phyloP scores from a whole-genome alignment of 768 basidiomycete genomes.

The Tylopilus sp. region DNA sequence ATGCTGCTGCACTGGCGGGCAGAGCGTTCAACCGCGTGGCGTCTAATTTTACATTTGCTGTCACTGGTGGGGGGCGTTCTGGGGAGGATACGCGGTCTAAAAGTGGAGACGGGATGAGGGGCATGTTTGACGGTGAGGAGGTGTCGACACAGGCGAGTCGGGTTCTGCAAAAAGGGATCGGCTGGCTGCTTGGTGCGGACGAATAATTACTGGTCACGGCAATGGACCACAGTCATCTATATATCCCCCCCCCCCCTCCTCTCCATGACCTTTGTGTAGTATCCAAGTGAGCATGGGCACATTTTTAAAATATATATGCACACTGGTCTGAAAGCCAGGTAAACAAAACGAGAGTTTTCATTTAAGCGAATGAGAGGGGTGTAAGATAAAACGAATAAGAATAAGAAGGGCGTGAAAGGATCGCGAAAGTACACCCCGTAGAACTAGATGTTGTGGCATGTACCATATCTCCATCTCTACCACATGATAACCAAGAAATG shows the following conservation, averaged over 20 bases:
- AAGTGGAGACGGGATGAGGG: conserved; percentile 39
- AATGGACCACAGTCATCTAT: conserved; percentile 10
- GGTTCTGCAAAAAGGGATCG: conserved; percentile 85
- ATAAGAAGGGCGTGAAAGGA: conserved; percentile 8
- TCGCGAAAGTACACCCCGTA: conserved; percentile 8
- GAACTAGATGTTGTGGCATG: conserved; percentile 13
- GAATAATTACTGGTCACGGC: conserved; percentile 30
- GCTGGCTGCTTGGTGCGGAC: conserved; percentile 93
- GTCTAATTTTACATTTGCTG: conserved; percentile 70
- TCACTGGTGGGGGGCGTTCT: conserved; percentile 38
- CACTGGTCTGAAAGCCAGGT: conserved; percentile 20
- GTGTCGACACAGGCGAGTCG: conserved; percentile 73
- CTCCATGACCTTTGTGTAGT: conserved; percentile 16
- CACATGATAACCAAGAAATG: conserved; percentile 15
- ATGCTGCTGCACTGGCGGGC: conserved; percentile 76
- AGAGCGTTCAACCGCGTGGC: conserved; percentile 76
- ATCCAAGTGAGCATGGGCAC: conserved; percentile 17
- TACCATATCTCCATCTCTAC: conserved; percentile 7
- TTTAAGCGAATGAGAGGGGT: conserved; percentile 20
- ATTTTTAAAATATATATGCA: conserved; percentile 23
- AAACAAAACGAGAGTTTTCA: conserved; percentile 25
- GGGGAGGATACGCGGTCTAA: conserved; percentile 26
- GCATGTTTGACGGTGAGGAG: conserved; percentile 51
- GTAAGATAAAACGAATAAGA: conserved; percentile 29
- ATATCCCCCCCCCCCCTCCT: conserved; percentile 12